These are phyloP conservation scores for Quercus phellos DNA, from an alignment of 331 rosid species.

Conservation along the genomic window DNA sequence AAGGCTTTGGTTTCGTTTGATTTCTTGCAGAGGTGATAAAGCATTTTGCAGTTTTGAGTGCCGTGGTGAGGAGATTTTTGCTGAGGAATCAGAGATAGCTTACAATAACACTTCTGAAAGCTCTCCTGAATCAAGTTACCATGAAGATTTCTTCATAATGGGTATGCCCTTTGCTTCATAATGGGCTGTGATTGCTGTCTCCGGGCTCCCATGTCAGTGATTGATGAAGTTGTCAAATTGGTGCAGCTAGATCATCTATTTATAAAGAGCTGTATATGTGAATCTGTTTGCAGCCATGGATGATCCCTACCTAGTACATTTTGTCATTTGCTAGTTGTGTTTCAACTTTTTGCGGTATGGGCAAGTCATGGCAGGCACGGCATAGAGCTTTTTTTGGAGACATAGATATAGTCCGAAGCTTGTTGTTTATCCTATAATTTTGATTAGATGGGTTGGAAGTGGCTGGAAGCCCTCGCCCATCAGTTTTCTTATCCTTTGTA, in stretches of 20 bases:
- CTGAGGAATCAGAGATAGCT: constrained; percentile 38
- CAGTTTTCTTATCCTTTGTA: constrained; percentile 8
- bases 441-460: constrained; percentile 47
- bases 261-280: constrained; percentile 34
- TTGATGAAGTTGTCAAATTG: constrained; percentile 4
- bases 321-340: constrained; percentile 26
- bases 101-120: constrained; percentile 27
- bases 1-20: constrained; percentile 10
- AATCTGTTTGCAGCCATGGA: constrained; percentile 43
- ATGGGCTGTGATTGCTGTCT: constrained; percentile 15
- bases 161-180: constrained; percentile 38
- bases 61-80: constrained; percentile 35
- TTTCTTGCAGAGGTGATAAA: constrained; percentile 46
- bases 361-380: constrained; percentile 17
- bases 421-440: constrained; percentile 17
- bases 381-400: neutral
- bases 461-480: constrained; percentile 60
- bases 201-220: constrained; percentile 5
- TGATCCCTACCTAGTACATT: constrained; percentile 24
- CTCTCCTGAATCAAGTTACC: constrained; percentile 57
- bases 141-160: constrained; percentile 51
- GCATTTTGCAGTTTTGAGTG: constrained; percentile 56
- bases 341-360: constrained; percentile 22
- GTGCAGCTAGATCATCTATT: constrained; percentile 25
- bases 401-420: neutral